These are phyloP conservation scores for Penicillium mononematosum DNA, from an alignment of 495 filamentous ascomycete genomes.

Conservation along the genomic window DNA sequence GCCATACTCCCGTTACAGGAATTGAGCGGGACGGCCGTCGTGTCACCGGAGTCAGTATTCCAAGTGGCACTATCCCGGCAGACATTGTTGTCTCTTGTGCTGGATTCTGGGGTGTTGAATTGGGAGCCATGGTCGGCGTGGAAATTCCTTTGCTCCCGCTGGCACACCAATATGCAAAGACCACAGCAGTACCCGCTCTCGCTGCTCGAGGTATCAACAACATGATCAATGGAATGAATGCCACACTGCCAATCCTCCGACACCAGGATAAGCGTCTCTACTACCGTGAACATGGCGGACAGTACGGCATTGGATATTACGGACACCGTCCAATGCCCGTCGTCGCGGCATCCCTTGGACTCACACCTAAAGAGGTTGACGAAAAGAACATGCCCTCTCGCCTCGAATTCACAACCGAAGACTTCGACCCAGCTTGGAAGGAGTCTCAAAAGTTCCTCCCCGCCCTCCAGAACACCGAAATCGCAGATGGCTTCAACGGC, in stretches of 20 bases:
- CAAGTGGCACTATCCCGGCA: constrained; percentile 39
- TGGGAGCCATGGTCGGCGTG: constrained; percentile 51
- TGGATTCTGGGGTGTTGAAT: constrained; percentile 54
- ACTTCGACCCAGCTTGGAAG: constrained; percentile 52
- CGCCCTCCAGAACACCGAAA: constrained; percentile 37
- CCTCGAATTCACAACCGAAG: constrained; percentile 46
- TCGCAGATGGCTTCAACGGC: constrained; percentile 52
- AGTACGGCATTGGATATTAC: constrained; percentile 54
- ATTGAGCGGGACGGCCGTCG: constrained; percentile 34
- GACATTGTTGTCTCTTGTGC: constrained; percentile 53
- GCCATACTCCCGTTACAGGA: constrained; percentile 44
- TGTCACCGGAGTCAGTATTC: constrained; percentile 47
- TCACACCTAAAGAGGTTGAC: constrained; percentile 44
- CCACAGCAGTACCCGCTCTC: constrained; percentile 37
- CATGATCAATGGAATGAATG: constrained; percentile 38
- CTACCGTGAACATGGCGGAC: constrained; percentile 53
- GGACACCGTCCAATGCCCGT: constrained; percentile 53
- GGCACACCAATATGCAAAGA: constrained; percentile 54
- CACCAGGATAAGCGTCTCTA: constrained; percentile 55
- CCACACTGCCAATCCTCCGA: constrained; percentile 46
- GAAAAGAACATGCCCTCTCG: constrained; percentile 54
- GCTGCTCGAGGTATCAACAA: constrained; percentile 32
- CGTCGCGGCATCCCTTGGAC: constrained; percentile 39
- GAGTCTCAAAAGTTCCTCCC: constrained; percentile 45
- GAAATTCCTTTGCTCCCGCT: constrained; percentile 50